Conservation (phyloP, 306 rosid species). For the Prunus dulcis region DNA sequence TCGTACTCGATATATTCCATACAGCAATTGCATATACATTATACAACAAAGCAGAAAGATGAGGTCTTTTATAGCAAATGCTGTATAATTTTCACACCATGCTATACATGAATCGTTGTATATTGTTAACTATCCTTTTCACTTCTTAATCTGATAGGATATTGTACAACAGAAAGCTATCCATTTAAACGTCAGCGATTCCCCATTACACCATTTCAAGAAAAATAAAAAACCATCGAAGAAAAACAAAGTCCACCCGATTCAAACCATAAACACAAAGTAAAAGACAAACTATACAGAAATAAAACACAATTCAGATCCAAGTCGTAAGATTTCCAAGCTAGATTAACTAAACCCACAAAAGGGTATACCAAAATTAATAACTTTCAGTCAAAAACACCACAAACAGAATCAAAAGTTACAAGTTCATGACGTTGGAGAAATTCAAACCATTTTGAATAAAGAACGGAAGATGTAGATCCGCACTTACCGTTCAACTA, state of each 20-base stretch:
- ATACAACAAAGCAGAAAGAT: neutral
- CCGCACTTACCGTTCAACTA: constrained; percentile 64
- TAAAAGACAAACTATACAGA: neutral
- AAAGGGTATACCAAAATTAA: neutral
- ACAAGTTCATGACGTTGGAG: neutral
- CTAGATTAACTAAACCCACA: neutral
- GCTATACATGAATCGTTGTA: neutral
- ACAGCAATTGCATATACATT: neutral
- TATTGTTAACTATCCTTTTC: neutral
- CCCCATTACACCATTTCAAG: neutral
- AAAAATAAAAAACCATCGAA: neutral
- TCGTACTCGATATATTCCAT: neutral
- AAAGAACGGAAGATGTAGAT: constrained; percentile 16
- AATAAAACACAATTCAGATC: neutral
- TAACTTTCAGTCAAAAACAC: neutral
- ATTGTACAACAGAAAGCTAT: neutral
- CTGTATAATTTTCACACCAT: neutral
- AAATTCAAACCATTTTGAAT: neutral
- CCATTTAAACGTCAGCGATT: neutral
- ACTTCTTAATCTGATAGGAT: neutral
- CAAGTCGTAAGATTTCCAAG: neutral
- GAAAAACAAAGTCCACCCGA: neutral
- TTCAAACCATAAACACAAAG: neutral
- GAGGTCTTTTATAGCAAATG: neutral
- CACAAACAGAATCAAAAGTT: neutral